Percentiles rank a stretch among this genome's conserved stretches.
These are phyloP conservation scores for Anethum foeniculum DNA, from an alignment of 140 eudicot genomes.

Conservation along the genomic window DNA sequence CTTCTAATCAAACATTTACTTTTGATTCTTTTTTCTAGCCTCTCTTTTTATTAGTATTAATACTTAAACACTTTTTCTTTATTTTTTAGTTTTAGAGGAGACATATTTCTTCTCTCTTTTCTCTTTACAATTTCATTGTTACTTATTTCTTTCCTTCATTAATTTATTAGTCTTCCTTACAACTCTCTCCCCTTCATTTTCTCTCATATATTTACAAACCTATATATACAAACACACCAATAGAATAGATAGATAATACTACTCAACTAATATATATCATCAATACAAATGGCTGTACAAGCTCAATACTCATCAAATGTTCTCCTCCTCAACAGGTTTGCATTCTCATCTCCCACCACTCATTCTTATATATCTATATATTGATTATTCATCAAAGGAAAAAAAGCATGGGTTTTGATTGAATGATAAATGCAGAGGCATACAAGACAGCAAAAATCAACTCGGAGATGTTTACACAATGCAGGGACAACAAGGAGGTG, in stretches of 20 bases:
- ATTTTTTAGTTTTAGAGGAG: slow-evolving; percentile 11
- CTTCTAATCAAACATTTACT: slow-evolving; percentile 7
- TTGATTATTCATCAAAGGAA: not conserved
- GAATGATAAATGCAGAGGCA: slow-evolving; percentile 31
- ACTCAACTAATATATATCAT: not conserved
- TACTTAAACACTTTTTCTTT: not conserved
- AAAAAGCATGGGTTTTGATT: not conserved
- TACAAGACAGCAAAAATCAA: slow-evolving; percentile 32
- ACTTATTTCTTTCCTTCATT: slow-evolving; percentile 48
- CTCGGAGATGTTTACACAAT: slow-evolving; percentile 31
- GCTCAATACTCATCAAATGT: slow-evolving; percentile 73
- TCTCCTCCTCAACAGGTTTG: slow-evolving; percentile 57
- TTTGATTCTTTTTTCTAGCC: slow-evolving; percentile 9
- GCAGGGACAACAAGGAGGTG: slow-evolving; percentile 36
- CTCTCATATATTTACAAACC: not conserved
- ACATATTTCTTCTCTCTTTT: slow-evolving; percentile 26
- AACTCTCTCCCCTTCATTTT: slow-evolving; percentile 10
- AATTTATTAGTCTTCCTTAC: slow-evolving; percentile 36
- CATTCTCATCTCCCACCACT: not conserved
- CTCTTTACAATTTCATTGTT: slow-evolving; percentile 14
- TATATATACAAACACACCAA: slow-evolving; percentile 4
- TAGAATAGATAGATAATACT: not conserved
- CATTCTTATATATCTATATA: not conserved
- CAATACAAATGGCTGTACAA: slow-evolving; percentile 60
- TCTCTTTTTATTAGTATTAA: not conserved